Evolutionary conservation across 2,329 filamentous ascomycete species (phyloP).

Genomic region (Teratosphaeria destructans): DNA sequence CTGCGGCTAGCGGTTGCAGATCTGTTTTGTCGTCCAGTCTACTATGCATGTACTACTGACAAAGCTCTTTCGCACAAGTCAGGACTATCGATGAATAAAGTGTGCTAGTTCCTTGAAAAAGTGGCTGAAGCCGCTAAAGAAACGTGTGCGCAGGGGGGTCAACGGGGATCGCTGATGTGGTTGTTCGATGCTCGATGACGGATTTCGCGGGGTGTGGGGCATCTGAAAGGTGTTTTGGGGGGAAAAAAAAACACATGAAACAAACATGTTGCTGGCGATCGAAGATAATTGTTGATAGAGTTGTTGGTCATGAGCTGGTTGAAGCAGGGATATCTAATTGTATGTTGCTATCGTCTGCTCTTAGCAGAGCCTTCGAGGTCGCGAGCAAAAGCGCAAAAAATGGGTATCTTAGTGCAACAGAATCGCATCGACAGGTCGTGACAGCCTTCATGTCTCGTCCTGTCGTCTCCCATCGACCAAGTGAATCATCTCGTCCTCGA

Average conservation of each 20-base stretch:
- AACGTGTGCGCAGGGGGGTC: neutral
- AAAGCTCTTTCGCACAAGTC: neutral
- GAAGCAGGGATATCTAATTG: neutral
- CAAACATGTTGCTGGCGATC: neutral
- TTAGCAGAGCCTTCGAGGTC: neutral
- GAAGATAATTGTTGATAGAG: neutral
- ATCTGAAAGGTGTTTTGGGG: neutral
- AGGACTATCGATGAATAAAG: neutral
- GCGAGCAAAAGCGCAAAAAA: neutral
- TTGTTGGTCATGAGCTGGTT: neutral
- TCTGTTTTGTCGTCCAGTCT: neutral
- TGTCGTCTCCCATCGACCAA: neutral
- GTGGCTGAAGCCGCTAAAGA: neutral
- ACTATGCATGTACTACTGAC: neutral
- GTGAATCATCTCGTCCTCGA: neutral
- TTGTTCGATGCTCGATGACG: neutral
- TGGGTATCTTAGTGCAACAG: neutral
- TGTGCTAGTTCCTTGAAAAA: neutral
- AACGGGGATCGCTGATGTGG: neutral
- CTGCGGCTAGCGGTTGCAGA: neutral
- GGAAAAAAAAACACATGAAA: neutral
- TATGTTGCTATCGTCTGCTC: neutral
- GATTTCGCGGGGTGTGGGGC: neutral
- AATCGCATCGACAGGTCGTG: neutral
- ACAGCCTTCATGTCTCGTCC: neutral